Evolutionary conservation across 306 rosid species (phyloP).

Genomic region (Sesbania bispinosa): DNA sequence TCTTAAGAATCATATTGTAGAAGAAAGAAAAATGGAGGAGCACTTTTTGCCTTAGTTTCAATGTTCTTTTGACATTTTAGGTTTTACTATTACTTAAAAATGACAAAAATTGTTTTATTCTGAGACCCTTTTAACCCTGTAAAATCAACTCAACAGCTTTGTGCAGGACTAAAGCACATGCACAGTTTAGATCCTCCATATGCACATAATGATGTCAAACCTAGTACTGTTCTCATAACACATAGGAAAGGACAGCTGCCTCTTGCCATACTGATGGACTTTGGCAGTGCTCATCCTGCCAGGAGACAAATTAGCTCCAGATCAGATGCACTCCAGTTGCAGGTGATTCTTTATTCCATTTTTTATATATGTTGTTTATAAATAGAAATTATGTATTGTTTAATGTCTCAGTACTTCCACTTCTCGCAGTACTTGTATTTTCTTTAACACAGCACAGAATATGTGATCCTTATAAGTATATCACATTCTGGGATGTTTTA

Average conservation of each 20-base stretch:
- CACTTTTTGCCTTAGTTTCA: not conserved
- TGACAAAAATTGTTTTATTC: not conserved
- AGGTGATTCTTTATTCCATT: conserved; percentile 46
- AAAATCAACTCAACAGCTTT: conserved; percentile 64
- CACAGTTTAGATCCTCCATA: conserved; percentile 89
- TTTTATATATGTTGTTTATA: not conserved
- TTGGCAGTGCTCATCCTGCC: conserved; percentile 92
- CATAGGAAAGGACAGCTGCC: conserved; percentile 75
- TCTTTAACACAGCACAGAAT: not conserved
- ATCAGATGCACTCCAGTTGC: conserved; percentile 90
- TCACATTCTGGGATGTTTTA: not conserved
- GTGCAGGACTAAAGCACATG: conserved; percentile 98
- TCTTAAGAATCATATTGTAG: conserved; percentile 5
- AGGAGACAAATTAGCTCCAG: conserved; percentile 78
- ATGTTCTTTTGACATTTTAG: conserved; percentile 12
- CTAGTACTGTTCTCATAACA: conserved; percentile 89
- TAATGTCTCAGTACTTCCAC: conserved; percentile 2
- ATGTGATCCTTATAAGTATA: not conserved
- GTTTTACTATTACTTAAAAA: not conserved
- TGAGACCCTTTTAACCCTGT: conserved; percentile 31
- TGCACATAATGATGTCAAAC: conserved; percentile 96
- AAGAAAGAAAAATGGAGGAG: conserved; percentile 6
- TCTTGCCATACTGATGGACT: conserved; percentile 96
- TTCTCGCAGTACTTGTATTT: not conserved
- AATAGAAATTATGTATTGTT: not conserved